Conservation (phyloP, 371 early-diverging fungal genomes). For the Caulochytrium protostelioides region DNA sequence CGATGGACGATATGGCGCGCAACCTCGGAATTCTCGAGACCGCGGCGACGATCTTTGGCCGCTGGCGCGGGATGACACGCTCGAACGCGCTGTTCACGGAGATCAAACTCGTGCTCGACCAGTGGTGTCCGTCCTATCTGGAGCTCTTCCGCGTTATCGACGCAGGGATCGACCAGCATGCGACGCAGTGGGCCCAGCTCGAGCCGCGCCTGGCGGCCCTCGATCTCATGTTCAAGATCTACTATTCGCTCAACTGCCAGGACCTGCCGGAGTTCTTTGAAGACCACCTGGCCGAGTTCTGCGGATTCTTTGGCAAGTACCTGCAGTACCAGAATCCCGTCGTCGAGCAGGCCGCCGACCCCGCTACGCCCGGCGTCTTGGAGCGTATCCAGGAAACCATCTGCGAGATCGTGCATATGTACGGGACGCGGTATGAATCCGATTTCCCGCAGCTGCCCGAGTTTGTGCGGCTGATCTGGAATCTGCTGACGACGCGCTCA, state of each 20-base stretch:
- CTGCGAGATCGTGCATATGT: slow-evolving; percentile 71
- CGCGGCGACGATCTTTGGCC: slow-evolving; percentile 72
- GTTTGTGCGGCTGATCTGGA: slow-evolving; percentile 71
- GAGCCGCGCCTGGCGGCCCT: slow-evolving; percentile 49
- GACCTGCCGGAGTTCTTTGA: slow-evolving; percentile 92
- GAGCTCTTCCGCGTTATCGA: slow-evolving; percentile 66
- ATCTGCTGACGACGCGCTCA: slow-evolving; percentile 46
- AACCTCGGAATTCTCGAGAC: slow-evolving; percentile 83
- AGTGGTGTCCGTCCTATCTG: slow-evolving; percentile 58
- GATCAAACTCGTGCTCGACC: slow-evolving; percentile 73
- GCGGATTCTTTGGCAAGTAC: slow-evolving; percentile 63
- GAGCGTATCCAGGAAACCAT: slow-evolving; percentile 43
- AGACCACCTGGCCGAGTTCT: slow-evolving; percentile 55
- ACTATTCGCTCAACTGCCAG: slow-evolving; percentile 72
- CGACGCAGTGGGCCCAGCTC: slow-evolving; percentile 35
- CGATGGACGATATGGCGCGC: slow-evolving; percentile 44
- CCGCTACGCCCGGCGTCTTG: neutral
- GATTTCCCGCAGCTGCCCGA: slow-evolving; percentile 49
- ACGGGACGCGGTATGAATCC: slow-evolving; percentile 71
- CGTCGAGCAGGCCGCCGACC: slow-evolving; percentile 20
- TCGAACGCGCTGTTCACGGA: slow-evolving; percentile 53
- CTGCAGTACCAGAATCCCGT: slow-evolving; percentile 51
- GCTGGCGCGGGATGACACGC: slow-evolving; percentile 69
- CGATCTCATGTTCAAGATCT: slow-evolving; percentile 60
- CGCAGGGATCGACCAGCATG: slow-evolving; percentile 42